A percentile compares a stretch with the other conserved stretches of the same genome.
phyloP scores from a whole-genome alignment of 345 rosid genomes.

The Boechera stricta region DNA sequence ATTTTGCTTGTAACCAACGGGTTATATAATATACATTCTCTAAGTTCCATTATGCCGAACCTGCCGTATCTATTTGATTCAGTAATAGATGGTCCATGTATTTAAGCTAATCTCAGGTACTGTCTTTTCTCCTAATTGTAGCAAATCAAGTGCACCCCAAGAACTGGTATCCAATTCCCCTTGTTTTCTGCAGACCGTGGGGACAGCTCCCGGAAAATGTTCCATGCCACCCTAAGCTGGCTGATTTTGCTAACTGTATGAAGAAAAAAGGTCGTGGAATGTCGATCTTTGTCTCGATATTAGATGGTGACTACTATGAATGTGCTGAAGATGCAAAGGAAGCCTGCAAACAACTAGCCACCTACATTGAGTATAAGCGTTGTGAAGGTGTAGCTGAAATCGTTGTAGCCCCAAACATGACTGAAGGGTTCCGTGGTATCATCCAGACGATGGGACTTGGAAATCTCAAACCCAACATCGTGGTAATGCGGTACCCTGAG shows the following conservation, averaged over 20 bases:
- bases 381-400: slow-evolving; percentile 99
- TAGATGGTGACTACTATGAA: slow-evolving; percentile 95
- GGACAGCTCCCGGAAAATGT: slow-evolving; percentile 98
- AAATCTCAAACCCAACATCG: slow-evolving; percentile 94
- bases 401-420: slow-evolving; percentile 97
- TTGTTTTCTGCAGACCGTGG: slow-evolving; percentile 98
- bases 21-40: neutral
- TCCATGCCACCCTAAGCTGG: slow-evolving; percentile 98
- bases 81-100: neutral
- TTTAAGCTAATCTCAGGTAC: slow-evolving; percentile 16
- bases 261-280: slow-evolving; percentile 99
- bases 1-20: neutral
- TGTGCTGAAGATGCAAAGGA: slow-evolving; percentile 94
- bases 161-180: slow-evolving; percentile 99
- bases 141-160: slow-evolving; percentile 99
- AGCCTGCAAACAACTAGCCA: slow-evolving; percentile 82
- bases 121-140: slow-evolving; percentile 45
- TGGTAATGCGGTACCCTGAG: slow-evolving; percentile 98
- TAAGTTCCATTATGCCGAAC: neutral
- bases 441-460: slow-evolving; percentile 99
- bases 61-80: slow-evolving; percentile 6
- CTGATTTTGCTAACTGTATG: slow-evolving; percentile 99
- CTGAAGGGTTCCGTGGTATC: slow-evolving; percentile 95
- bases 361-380: slow-evolving; percentile 90
- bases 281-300: slow-evolving; percentile 89